Percentiles rank a stretch among this genome's conserved stretches.
These are phyloP conservation scores for Xylaria scruposa DNA, from an alignment of 495 filamentous ascomycete species.

Conservation along the genomic window DNA sequence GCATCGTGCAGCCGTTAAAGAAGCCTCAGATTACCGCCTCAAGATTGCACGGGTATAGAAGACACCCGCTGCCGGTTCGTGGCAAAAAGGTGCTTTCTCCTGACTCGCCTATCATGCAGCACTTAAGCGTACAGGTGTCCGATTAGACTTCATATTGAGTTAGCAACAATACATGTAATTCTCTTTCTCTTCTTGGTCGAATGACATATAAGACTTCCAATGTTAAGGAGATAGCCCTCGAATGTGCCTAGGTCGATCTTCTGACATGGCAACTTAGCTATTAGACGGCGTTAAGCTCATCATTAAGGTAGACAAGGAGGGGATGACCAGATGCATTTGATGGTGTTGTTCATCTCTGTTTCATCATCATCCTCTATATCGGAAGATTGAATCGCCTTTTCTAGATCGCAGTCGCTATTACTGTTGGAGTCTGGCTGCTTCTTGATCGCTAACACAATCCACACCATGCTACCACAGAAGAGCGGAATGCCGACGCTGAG, in stretches of 20 bases:
- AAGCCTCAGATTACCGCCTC: background rate
- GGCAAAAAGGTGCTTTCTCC: background rate
- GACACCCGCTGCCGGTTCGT: constrained; percentile 19
- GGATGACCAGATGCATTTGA: background rate
- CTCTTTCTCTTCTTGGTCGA: background rate
- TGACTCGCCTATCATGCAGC: constrained; percentile 18
- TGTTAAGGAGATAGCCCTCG: background rate
- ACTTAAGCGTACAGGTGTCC: constrained; percentile 16
- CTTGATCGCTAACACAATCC: background rate
- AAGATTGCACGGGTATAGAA: background rate
- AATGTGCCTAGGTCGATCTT: background rate
- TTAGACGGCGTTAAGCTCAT: background rate
- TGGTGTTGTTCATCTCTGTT: background rate
- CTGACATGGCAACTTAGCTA: background rate
- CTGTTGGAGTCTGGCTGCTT: background rate
- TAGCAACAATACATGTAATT: background rate
- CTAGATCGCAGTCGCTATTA: background rate
- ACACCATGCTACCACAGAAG: background rate
- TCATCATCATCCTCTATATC: background rate
- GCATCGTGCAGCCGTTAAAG: constrained; percentile 19
- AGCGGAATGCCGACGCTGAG: background rate
- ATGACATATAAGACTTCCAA: background rate
- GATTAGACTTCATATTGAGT: constrained; percentile 7
- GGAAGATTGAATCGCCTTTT: background rate
- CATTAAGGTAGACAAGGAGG: background rate